Evolutionary conservation across 2,329 filamentous ascomycete genomes (phyloP), one percentile per base, ranked within the genome.

Genomic region (Lasiodiplodia gonubiensis): DNA sequence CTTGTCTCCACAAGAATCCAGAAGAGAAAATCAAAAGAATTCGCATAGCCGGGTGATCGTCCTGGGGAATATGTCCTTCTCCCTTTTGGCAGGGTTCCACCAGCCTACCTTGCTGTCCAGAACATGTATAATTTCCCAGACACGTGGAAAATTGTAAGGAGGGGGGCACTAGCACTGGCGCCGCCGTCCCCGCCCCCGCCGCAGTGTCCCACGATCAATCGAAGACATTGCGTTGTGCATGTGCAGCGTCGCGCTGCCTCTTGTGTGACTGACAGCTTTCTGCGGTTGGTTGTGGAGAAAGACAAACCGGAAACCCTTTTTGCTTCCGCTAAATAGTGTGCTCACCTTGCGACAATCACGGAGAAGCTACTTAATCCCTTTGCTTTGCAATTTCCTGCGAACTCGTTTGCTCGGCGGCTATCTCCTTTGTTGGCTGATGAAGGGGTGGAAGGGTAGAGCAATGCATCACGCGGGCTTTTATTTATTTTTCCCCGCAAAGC

Each of bases 71-170:
- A 39, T 21, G 42, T 18, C 42, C 18, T 18, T n/a, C 42, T 4
- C 42, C 48, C n/a, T 23, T 18, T 12, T 21, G 16, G 14, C 12
- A 3, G 6, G 27, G 55, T 60, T 48, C 23, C 37, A 49, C 57
- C 21, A 14, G 42, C 42, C 42, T 46, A 21, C 42, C 42, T 21
- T 46, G 42, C 42, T n/a, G 7, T 46, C 42, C 42, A 46, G 21
- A 46, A 21, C 42, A 46, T n/a, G 21, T 21, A 46, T 14, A 30
- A 49, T 46, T 61, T 61, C 35, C 57, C 57, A 49, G 18, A 16
- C 57, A 61, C 57, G 57, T 61, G 57, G 57, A 61, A 61, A 35
- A 61, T 61, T 61, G 57, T 61, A 49, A 30, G 55, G 37, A 46
- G 37, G 39, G 21, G 35, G 37, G 23, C 23, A 48, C 57, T n/a